Base-by-base conservation (phyloP, 164 flowering plant species). In the Magnolia sinica region DNA sequence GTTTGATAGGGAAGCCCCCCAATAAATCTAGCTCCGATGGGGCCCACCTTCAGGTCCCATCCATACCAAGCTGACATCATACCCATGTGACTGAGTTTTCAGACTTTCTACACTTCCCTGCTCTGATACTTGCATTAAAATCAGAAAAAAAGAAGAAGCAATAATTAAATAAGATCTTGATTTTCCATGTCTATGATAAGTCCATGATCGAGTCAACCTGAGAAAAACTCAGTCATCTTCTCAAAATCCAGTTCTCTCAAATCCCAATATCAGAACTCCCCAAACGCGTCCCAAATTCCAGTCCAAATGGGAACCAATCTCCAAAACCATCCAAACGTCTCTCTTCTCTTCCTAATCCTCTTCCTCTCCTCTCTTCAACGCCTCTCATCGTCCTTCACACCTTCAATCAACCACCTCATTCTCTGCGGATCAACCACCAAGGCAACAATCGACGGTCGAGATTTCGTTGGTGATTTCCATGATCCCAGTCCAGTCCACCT, bases 381-480 rank as follows among this genome's bases (percentile, higher is more conserved):
- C 23, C 23, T 50, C 61, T 71, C 77, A 20, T 19, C 64, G 2
- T 59, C 69, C 45, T 74, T 31, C 68, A 49, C 20, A 11, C 79
- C 79, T 8, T 10, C 45, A n/a, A 76, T 76, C 61, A 77, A 81
- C 74, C 87, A 88, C 76, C 87, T 87, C 24, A 82, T 93, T 61
- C 84, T 89, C 59, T 93, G 96, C 82, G 97, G 97, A 69, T 89
- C 96, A 16, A 18, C 80, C 59, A 65, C 75, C 27, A 81, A 87
- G 80, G 77, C 88, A 3, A 79, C 85, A 0, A 82, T 89, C 4
- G 86, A 84, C 6, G 13, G 59, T 37, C 58, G 79, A 8, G 20
- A 7, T 52, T 77, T 77, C 75, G 4, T 64, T 75, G 22, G 37
- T 9, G 79, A 77, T 50, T 63, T 59, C 27, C 2, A 45, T 29